Conservation (phyloP, 306 rosid species). For the Astragalus glycyphyllos region DNA sequence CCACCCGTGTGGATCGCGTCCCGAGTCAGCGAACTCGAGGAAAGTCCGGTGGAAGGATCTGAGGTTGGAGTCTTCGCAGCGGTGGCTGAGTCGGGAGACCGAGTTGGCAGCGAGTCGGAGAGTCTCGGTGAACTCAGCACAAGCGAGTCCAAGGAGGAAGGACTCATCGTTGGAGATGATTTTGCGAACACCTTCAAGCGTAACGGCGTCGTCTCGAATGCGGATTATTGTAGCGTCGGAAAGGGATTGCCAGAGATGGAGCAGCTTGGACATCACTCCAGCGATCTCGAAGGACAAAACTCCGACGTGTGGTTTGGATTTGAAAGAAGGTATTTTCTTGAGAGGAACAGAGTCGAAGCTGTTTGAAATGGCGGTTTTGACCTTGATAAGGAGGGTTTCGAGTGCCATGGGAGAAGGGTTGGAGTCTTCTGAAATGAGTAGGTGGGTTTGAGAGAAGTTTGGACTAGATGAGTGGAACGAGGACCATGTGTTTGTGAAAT, state of each 20-base stretch:
- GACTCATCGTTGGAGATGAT: constrained; percentile 79
- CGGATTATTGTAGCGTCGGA: constrained; percentile 67
- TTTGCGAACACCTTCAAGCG: constrained; percentile 78
- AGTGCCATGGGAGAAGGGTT: constrained; percentile 61
- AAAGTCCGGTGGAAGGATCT: constrained; percentile 52
- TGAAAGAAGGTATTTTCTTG: constrained; percentile 52
- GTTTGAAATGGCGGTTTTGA: constrained; percentile 71
- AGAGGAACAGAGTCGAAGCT: constrained; percentile 59
- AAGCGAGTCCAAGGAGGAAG: constrained; percentile 76
- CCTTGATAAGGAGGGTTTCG: constrained; percentile 76
- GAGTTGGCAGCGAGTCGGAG: constrained; percentile 61
- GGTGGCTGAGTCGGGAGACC: constrained; percentile 52
- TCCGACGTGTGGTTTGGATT: constrained; percentile 51
- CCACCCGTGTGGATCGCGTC: constrained; percentile 68
- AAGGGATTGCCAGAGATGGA: constrained; percentile 81
- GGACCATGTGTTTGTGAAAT: constrained; percentile 40
- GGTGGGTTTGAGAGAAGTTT: neutral
- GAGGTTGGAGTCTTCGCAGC: constrained; percentile 55
- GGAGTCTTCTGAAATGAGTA: neutral
- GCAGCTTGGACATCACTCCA: constrained; percentile 81
- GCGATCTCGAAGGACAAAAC: constrained; percentile 89
- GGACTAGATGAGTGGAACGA: constrained; percentile 15
- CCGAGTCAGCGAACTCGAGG: constrained; percentile 68
- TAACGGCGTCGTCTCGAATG: constrained; percentile 68
- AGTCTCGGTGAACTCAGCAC: constrained; percentile 68